Percentiles rank a stretch among this genome's conserved stretches.
phyloP scores from a whole-genome alignment of 495 filamentous ascomycete genomes.

The Beverwykella pulmonaria region DNA sequence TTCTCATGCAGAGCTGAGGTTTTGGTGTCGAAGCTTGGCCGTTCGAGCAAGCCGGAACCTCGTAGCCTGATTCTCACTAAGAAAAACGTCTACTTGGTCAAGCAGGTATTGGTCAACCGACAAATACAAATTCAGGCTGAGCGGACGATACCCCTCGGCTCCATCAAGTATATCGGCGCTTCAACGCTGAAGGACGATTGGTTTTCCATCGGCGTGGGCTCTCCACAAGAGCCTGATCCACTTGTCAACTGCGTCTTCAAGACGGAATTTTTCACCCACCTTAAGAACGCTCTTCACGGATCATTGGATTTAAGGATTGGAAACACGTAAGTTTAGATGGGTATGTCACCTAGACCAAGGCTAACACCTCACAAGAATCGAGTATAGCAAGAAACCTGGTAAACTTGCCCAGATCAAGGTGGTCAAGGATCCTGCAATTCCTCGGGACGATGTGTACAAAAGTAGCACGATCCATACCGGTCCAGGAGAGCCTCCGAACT shows the following conservation, averaged over 20 bases:
- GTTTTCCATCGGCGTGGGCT: slow-evolving; percentile 89
- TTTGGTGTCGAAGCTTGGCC: slow-evolving; percentile 88
- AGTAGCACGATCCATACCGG: slow-evolving; percentile 85
- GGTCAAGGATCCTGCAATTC: slow-evolving; percentile 77
- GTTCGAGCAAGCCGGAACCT: slow-evolving; percentile 89
- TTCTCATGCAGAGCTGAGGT: slow-evolving; percentile 92
- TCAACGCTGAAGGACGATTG: slow-evolving; percentile 90
- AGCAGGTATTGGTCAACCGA: slow-evolving; percentile 79
- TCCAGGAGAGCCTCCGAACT: slow-evolving; percentile 79
- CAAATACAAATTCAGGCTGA: slow-evolving; percentile 80
- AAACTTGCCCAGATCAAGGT: slow-evolving; percentile 87
- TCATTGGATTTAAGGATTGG: slow-evolving; percentile 79
- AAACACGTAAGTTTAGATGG: slow-evolving; percentile 56
- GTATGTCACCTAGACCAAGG: background rate
- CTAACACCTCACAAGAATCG: slow-evolving; percentile 61
- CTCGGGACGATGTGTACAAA: slow-evolving; percentile 84
- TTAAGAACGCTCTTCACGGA: slow-evolving; percentile 73
- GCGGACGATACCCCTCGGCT: slow-evolving; percentile 75
- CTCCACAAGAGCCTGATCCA: slow-evolving; percentile 86
- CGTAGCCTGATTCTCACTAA: slow-evolving; percentile 84
- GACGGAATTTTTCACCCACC: slow-evolving; percentile 94
- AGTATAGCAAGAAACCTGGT: slow-evolving; percentile 97
- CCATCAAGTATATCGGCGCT: slow-evolving; percentile 80
- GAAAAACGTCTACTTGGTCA: slow-evolving; percentile 82
- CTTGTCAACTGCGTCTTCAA: slow-evolving; percentile 92